Evolutionary conservation across 176 grass and related monocot species (phyloP).

Genomic region (Cenchrus purpureus): DNA sequence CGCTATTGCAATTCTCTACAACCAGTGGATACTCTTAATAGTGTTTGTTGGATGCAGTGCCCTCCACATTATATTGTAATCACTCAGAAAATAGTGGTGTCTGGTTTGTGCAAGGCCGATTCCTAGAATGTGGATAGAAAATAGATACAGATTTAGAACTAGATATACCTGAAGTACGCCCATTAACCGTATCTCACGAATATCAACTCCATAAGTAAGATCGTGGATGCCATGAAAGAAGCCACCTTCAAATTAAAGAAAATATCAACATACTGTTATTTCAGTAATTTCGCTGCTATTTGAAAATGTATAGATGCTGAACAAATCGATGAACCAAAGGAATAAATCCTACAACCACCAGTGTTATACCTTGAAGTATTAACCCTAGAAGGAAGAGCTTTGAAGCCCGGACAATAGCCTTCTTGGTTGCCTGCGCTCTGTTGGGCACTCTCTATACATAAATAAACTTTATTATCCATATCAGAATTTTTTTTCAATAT

Average conservation of each 20-base stretch:
- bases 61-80: neutral
- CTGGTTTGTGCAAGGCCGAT: neutral
- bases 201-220: slow-evolving; percentile 67
- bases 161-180: slow-evolving; percentile 71
- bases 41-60: neutral
- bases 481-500: neutral
- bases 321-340: neutral
- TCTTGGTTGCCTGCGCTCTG: slow-evolving; percentile 55
- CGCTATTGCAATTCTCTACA: slow-evolving; percentile 74
- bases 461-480: neutral
- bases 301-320: neutral
- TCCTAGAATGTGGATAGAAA: neutral
- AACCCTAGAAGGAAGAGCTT: slow-evolving; percentile 81
- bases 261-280: neutral
- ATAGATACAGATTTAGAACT: neutral
- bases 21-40: neutral
- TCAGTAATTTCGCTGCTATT: neutral
- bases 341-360: neutral
- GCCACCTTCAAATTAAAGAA: slow-evolving; percentile 61
- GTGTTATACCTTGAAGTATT: slow-evolving; percentile 68
- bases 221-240: slow-evolving; percentile 65
- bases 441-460: slow-evolving; percentile 56
- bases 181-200: slow-evolving; percentile 65
- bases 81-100: neutral
- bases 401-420: slow-evolving; percentile 53